Conservation (phyloP, 2,329 filamentous ascomycete species). For the Zymoseptoria passerinii region DNA sequence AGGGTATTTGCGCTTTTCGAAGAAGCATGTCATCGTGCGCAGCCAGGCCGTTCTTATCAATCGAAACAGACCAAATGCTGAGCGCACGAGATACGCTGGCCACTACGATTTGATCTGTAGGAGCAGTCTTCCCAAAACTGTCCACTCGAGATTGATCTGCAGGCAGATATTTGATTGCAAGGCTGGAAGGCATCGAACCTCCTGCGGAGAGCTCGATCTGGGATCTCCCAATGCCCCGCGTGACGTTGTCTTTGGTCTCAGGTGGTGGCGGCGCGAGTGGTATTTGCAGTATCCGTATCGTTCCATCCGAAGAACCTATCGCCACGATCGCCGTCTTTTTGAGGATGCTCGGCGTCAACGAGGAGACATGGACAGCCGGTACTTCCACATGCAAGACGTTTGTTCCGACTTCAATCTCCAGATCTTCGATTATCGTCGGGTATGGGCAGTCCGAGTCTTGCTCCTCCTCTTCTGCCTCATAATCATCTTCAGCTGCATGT, state of each 20-base stretch:
- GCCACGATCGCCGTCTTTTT: slow-evolving; percentile 41
- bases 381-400: slow-evolving; percentile 48
- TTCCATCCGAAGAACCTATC: slow-evolving; percentile 49
- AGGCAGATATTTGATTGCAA: slow-evolving; percentile 14
- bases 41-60: slow-evolving; percentile 14
- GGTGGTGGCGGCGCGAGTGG: slow-evolving; percentile 44
- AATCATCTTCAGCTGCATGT: slow-evolving; percentile 32
- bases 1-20: slow-evolving; percentile 12
- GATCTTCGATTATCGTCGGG: slow-evolving; percentile 44
- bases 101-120: slow-evolving; percentile 12
- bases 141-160: slow-evolving; percentile 7
- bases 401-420: slow-evolving; percentile 48
- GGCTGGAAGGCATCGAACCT: slow-evolving; percentile 3
- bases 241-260: slow-evolving; percentile 16
- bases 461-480: slow-evolving; percentile 50
- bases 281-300: slow-evolving; percentile 47
- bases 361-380: slow-evolving; percentile 30
- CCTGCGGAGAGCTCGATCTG: slow-evolving; percentile 6
- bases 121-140: slow-evolving; percentile 2
- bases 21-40: slow-evolving; percentile 7
- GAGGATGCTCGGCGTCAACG: slow-evolving; percentile 9
- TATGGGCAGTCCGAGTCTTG: slow-evolving; percentile 50
- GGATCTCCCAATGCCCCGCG: slow-evolving; percentile 4
- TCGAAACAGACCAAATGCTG: slow-evolving; percentile 18
- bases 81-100: slow-evolving; percentile 14